These are phyloP conservation scores for Viscum album DNA, from an alignment of 177 flowering plant species.

Conservation along the genomic window DNA sequence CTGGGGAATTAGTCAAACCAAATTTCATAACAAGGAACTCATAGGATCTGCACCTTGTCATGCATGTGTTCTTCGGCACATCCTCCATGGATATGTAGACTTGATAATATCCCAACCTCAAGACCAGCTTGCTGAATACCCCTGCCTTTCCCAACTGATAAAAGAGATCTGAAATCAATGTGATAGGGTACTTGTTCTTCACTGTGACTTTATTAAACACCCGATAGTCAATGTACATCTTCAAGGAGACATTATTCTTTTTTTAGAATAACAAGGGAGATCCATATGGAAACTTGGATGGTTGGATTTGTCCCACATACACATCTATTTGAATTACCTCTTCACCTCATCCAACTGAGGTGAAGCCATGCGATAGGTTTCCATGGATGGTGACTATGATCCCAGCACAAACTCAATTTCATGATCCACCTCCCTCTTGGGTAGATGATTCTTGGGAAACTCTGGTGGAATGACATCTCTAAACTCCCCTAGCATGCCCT, in stretches of 20 bases:
- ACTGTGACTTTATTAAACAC: too few relatives aligned
- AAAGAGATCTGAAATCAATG: neutral
- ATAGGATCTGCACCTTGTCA: neutral
- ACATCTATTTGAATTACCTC: too few relatives aligned
- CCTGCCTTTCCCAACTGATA: neutral
- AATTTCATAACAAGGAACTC: neutral
- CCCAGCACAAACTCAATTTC: too few relatives aligned
- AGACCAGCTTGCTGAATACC: neutral
- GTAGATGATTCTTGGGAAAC: too few relatives aligned
- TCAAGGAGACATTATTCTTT: neutral
- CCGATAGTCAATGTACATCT: neutral
- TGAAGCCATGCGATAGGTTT: too few relatives aligned
- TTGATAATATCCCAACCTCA: conserved; percentile 4
- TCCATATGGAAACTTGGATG: neutral
- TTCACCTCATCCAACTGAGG: too few relatives aligned
- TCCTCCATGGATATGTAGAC: too few relatives aligned
- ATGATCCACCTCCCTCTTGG: too few relatives aligned
- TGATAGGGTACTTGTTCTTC: neutral
- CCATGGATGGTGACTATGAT: too few relatives aligned
- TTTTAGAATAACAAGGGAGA: neutral
- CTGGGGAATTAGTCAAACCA: neutral
- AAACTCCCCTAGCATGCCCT: too few relatives aligned
- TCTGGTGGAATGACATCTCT: too few relatives aligned
- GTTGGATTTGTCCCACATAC: neutral
- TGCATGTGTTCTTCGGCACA: neutral